Evolutionary conservation across 306 rosid species (phyloP), one percentile per base, ranked within the genome.

Genomic region (Quercus gilva): DNA sequence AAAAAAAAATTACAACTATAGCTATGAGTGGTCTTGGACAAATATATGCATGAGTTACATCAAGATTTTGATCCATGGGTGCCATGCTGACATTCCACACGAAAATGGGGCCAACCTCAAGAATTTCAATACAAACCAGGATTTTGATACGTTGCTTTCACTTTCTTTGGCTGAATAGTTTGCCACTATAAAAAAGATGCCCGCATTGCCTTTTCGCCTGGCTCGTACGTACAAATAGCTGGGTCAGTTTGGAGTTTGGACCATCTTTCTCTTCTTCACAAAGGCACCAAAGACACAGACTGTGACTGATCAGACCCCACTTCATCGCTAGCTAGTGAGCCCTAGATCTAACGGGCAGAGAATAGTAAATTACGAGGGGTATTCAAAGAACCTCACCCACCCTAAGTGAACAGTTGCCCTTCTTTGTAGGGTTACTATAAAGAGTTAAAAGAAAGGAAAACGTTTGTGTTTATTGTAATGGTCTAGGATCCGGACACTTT

Each of bases 61-160:
- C 45, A 17, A 18, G 45, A 28, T 64, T 64, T 64, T 64, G 71
- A 64, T 23, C 67, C 67, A 60, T 29, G 14, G 14, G 18, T 31
- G 17, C 71, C 19, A 37, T 64, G 18, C 33, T 64, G 71, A 64
- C 71, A 64, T 29, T 64, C 45, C 31, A 29, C 13, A 18, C 20
- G 5, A 18, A 49, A 64, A 64, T 29, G 70, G 67, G 72, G 72
- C 72, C 52, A 35, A 19, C 52, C 51, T 19, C 1, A 67, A 35
- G 72, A 67, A 67, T 64, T 26, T 64, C 23, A 29, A 29, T 31
- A 64, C 52, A 35, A 67, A 23, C 72, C 37, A 67, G 17, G 69
- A 52, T 26, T 26, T 11, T 43, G 80, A 78, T 78, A 72, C 55
- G 70, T 71, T 76, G 82, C 53, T 71, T 76, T 80, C 75, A 5